These are phyloP conservation scores for Colletotrichum abscissum DNA, from an alignment of 2,329 filamentous ascomycete genomes.

Conservation along the genomic window DNA sequence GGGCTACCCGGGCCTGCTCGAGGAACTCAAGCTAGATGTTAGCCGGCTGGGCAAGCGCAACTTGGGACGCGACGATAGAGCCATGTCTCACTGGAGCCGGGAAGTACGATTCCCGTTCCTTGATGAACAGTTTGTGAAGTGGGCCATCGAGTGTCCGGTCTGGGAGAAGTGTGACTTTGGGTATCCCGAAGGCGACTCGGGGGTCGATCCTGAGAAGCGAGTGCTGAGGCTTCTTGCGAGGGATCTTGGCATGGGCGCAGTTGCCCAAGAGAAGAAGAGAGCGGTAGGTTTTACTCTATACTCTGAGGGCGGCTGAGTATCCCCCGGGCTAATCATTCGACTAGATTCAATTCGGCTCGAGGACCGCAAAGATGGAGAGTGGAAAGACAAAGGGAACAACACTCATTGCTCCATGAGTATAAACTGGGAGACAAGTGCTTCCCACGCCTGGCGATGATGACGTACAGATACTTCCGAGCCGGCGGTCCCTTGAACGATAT, in stretches of 20 bases:
- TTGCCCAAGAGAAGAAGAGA: conserved; percentile 90
- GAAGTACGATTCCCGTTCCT: conserved; percentile 93
- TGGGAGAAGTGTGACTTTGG: conserved; percentile 89
- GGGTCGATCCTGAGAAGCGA: conserved; percentile 83
- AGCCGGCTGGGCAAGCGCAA: conserved; percentile 91
- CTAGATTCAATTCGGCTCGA: conserved; percentile 84
- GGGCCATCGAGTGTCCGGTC: conserved; percentile 79
- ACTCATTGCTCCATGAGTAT: conserved; percentile 56
- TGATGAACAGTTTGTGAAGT: conserved; percentile 86
- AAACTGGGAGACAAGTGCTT: conserved; percentile 17
- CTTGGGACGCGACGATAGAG: conserved; percentile 90
- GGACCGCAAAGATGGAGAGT: conserved; percentile 85
- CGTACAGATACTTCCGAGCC: conserved; percentile 82
- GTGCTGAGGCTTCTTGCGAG: conserved; percentile 82
- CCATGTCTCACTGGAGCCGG: conserved; percentile 88
- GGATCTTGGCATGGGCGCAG: conserved; percentile 75
- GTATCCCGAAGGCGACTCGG: conserved; percentile 36
- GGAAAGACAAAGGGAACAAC: conserved; percentile 77
- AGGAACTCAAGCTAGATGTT: conserved; percentile 89
- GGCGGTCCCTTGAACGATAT: conserved; percentile 41
- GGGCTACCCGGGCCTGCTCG: conserved; percentile 78
- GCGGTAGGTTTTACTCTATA: conserved; percentile 66
- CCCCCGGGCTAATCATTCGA: background rate
- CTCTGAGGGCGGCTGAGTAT: too few relatives aligned
- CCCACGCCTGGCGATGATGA: conserved; percentile 70